phyloP scores from a whole-genome alignment of 192 early-diverging fungal genomes.

The Mortierella antarctica region DNA sequence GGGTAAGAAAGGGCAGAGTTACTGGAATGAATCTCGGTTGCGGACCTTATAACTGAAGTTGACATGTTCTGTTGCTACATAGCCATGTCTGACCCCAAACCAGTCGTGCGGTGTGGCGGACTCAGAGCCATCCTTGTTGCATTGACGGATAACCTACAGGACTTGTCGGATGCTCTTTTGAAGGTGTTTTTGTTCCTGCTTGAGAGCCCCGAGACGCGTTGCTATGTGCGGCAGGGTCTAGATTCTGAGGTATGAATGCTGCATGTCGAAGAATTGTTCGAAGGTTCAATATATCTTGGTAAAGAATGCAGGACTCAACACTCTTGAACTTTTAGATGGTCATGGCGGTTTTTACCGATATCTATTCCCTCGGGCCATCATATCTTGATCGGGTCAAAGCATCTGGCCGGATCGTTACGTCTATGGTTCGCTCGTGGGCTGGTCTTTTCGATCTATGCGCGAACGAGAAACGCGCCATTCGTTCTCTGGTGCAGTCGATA shows the following conservation, averaged over 20 bases:
- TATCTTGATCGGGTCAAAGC: conserved; percentile 75
- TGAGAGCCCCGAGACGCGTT: conserved; percentile 72
- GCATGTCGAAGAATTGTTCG: no score
- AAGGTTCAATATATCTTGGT: no score
- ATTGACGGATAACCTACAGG: conserved; percentile 70
- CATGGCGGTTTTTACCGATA: conserved; percentile 83
- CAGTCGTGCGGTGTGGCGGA: conserved; percentile 72
- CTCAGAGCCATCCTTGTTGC: conserved; percentile 74
- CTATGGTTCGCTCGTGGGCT: conserved; percentile 81
- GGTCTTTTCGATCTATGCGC: conserved; percentile 82
- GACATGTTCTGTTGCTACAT: neutral
- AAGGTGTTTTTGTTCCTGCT: conserved; percentile 77
- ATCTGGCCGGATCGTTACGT: conserved; percentile 69
- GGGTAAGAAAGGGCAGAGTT: conserved; percentile 50
- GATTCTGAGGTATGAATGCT: conserved; percentile 73
- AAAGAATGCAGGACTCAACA: neutral
- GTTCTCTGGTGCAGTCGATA: conserved; percentile 76
- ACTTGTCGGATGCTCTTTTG: conserved; percentile 69
- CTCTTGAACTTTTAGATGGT: conserved; percentile 62
- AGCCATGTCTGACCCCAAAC: conserved; percentile 70
- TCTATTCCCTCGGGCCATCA: conserved; percentile 70
- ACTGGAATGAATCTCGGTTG: no score
- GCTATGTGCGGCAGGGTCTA: conserved; percentile 77
- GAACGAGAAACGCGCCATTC: conserved; percentile 75
- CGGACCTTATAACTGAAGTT: no score